These are phyloP conservation scores for Ceratobasidium sp. DNA, from an alignment of 1,284 basidiomycete species.

Conservation along the genomic window DNA sequence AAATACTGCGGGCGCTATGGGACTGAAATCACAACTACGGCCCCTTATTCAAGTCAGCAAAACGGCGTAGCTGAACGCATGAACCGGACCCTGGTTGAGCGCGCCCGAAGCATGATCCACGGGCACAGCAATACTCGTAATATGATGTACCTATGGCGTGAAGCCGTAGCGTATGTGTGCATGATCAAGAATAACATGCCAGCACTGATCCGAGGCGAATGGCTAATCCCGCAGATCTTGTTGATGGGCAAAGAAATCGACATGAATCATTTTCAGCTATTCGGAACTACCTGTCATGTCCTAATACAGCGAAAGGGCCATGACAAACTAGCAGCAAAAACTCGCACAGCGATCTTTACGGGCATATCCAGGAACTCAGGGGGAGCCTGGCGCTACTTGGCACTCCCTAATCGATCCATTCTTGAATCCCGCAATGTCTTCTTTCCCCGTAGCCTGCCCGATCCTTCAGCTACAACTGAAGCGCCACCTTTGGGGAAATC, in stretches of 20 bases:
- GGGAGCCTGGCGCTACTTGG: slow-evolving; percentile 24
- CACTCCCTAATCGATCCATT: slow-evolving; percentile 21
- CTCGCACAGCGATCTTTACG: background rate
- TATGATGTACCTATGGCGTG: slow-evolving; percentile 21
- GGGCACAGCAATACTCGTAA: background rate
- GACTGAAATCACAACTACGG: slow-evolving; percentile 34
- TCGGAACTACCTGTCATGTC: slow-evolving; percentile 20
- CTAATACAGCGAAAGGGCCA: slow-evolving; percentile 19
- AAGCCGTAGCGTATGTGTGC: slow-evolving; percentile 14
- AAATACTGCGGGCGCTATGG: background rate
- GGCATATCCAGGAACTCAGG: slow-evolving; percentile 13
- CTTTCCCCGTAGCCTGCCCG: slow-evolving; percentile 1
- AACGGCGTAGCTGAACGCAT: slow-evolving; percentile 55
- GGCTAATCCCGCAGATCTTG: background rate
- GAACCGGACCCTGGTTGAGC: slow-evolving; percentile 50
- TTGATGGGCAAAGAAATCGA: background rate
- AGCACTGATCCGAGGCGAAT: background rate
- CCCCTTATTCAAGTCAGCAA: slow-evolving; percentile 52
- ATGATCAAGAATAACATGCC: slow-evolving; percentile 19
- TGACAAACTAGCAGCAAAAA: slow-evolving; percentile 19
- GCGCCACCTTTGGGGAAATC: slow-evolving; percentile 18
- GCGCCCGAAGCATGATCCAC: slow-evolving; percentile 20
- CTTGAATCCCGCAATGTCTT: slow-evolving; percentile 10
- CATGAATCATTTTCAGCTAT: slow-evolving; percentile 12
- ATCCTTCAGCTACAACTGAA: background rate